These are phyloP conservation scores for Sicyos edulis DNA, from an alignment of 306 rosid species.

Conservation along the genomic window DNA sequence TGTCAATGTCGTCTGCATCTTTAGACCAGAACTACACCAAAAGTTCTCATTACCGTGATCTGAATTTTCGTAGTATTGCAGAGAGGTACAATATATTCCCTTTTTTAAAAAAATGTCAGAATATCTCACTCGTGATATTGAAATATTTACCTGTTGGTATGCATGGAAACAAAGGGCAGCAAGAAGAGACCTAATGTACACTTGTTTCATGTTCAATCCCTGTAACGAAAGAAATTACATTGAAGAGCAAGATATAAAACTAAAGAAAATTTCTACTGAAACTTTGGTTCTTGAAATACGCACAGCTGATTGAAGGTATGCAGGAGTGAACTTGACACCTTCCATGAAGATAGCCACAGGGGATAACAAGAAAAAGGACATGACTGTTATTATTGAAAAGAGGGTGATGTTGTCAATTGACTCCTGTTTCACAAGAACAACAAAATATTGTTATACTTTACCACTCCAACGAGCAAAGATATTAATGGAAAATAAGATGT, in stretches of 20 bases:
- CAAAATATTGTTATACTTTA: conserved; percentile 8
- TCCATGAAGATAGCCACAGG: conserved; percentile 67
- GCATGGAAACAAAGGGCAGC: conserved; percentile 97
- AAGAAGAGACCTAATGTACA: conserved; percentile 58
- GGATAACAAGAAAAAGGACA: conserved; percentile 75
- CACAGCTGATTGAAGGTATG: conserved; percentile 65
- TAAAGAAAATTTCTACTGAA: conserved; percentile 4
- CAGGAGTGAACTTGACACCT: conserved; percentile 80
- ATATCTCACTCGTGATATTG: conserved; percentile 6
- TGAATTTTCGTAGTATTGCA: too few species aligned
- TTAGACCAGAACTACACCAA: not conserved
- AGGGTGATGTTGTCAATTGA: conserved; percentile 89
- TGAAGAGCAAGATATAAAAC: not conserved
- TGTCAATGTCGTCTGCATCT: not conserved
- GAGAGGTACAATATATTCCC: too few species aligned
- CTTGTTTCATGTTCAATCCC: conserved; percentile 69
- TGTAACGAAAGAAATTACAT: conserved; percentile 26
- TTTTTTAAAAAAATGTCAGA: too few species aligned
- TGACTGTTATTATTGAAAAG: conserved; percentile 82
- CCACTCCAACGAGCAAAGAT: not conserved
- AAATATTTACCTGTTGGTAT: conserved; percentile 74
- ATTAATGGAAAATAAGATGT: not conserved
- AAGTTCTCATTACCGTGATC: not conserved
- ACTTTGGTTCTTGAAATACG: conserved; percentile 35
- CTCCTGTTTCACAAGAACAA: conserved; percentile 39